Evolutionary conservation across 2,329 filamentous ascomycete species (phyloP).

Genomic region (Metarhizium anisopliae): DNA sequence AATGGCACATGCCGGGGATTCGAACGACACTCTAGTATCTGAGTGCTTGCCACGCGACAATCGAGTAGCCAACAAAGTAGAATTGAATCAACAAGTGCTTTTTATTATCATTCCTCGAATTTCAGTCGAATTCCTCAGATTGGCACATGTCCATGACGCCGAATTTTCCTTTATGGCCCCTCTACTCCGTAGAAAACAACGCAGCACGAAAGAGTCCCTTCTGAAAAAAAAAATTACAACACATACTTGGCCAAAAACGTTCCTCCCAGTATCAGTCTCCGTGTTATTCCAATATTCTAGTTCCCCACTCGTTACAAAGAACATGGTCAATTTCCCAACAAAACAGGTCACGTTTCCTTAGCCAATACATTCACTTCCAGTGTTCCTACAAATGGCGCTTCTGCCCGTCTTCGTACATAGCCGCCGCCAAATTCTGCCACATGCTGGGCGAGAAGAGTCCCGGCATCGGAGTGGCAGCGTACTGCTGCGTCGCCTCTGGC

Average conservation of each 20-base stretch:
- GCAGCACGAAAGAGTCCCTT: no score
- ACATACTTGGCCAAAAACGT: no score
- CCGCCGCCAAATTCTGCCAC: conserved; percentile 65
- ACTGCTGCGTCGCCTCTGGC: conserved; percentile 39
- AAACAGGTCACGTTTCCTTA: no score
- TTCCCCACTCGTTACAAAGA: no score
- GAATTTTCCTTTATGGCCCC: neutral
- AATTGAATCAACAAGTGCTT: neutral
- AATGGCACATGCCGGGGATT: no score
- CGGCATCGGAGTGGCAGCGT: conserved; percentile 40
- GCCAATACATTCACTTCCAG: no score
- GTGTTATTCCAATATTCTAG: no score
- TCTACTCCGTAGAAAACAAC: neutral
- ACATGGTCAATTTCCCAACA: no score
- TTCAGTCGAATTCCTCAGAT: neutral
- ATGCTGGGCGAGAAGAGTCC: conserved; percentile 60
- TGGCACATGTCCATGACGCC: neutral
- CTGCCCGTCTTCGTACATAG: conserved; percentile 52
- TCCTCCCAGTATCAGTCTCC: no score
- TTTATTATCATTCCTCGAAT: neutral
- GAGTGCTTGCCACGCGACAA: no score
- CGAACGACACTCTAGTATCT: no score
- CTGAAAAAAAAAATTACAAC: no score
- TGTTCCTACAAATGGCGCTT: neutral
- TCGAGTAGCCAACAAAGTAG: neutral